Evolutionary conservation across 2,329 filamentous ascomycete species (phyloP).

Genomic region (Colletotrichum melonis): DNA sequence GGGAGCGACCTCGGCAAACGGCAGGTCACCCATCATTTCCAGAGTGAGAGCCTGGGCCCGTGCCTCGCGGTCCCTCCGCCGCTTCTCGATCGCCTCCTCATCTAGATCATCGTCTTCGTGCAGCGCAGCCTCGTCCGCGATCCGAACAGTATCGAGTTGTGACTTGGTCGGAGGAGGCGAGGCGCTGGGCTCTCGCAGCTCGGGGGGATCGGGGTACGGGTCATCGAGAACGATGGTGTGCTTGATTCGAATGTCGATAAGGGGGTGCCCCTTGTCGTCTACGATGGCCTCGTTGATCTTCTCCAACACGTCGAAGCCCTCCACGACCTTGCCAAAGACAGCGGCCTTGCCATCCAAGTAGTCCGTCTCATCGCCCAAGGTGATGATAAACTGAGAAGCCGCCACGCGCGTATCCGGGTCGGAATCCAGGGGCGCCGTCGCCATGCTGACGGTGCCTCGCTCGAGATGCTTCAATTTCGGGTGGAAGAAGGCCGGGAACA

Average conservation of each 20-base stretch:
- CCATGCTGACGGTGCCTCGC: constrained; percentile 96
- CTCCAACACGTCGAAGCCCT: constrained; percentile 93
- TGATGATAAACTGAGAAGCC: constrained; percentile 94
- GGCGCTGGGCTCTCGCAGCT: constrained; percentile 79
- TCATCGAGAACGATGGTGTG: constrained; percentile 95
- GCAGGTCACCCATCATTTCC: constrained; percentile 97
- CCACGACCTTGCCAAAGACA: constrained; percentile 94
- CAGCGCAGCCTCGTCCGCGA: constrained; percentile 87
- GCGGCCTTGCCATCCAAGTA: constrained; percentile 94
- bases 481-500: constrained; percentile 86
- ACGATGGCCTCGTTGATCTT: constrained; percentile 93
- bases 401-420: constrained; percentile 87
- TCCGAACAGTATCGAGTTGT: constrained; percentile 90
- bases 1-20: constrained; percentile 96
- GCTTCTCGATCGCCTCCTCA: constrained; percentile 82
- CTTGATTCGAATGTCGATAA: constrained; percentile 94
- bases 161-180: constrained; percentile 86
- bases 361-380: constrained; percentile 88
- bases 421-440: constrained; percentile 80
- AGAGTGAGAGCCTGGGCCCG: constrained; percentile 93
- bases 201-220: constrained; percentile 85
- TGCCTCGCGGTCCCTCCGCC: constrained; percentile 88
- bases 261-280: constrained; percentile 85
- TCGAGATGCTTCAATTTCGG: constrained; percentile 90
- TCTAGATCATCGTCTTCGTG: constrained; percentile 78